Conservation (phyloP, 495 filamentous ascomycete genomes). For the Penicilliopsis zonata region DNA sequence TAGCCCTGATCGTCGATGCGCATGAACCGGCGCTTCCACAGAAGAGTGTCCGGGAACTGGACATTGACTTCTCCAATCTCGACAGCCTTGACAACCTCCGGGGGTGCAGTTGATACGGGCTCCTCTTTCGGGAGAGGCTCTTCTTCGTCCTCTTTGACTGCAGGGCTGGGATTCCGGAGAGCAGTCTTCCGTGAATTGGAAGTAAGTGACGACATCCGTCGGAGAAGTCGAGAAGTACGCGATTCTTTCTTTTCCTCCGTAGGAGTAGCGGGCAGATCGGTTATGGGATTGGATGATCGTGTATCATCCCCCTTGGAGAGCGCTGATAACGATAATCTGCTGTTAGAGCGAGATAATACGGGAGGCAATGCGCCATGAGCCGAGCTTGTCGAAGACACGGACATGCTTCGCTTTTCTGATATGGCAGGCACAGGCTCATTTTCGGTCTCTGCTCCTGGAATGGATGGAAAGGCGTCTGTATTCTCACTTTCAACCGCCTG, state of each 20-base stretch:
- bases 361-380: slow-evolving; percentile 9
- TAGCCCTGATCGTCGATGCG: slow-evolving; percentile 66
- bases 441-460: too few species aligned
- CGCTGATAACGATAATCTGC: slow-evolving; percentile 26
- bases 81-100: slow-evolving; percentile 32
- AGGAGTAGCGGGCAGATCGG: slow-evolving; percentile 24
- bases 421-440: slow-evolving; percentile 8
- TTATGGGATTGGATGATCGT: slow-evolving; percentile 26
- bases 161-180: slow-evolving; percentile 37
- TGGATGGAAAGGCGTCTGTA: slow-evolving; percentile 15
- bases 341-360: slow-evolving; percentile 20
- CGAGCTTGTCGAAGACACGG: slow-evolving; percentile 24
- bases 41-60: slow-evolving; percentile 81
- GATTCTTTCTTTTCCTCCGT: slow-evolving; percentile 58
- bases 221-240: slow-evolving; percentile 62
- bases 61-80: slow-evolving; percentile 83
- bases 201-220: slow-evolving; percentile 64
- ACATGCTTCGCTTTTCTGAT: slow-evolving; percentile 19
- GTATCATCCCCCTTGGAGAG: slow-evolving; percentile 22
- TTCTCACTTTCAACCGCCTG: too few species aligned
- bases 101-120: slow-evolving; percentile 16
- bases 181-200: slow-evolving; percentile 50
- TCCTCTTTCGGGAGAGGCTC: slow-evolving; percentile 21
- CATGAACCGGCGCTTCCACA: slow-evolving; percentile 85
- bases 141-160: slow-evolving; percentile 50